These are phyloP conservation scores for Penicillium roqueforti DNA, from an alignment of 495 filamentous ascomycete species.

Conservation along the genomic window DNA sequence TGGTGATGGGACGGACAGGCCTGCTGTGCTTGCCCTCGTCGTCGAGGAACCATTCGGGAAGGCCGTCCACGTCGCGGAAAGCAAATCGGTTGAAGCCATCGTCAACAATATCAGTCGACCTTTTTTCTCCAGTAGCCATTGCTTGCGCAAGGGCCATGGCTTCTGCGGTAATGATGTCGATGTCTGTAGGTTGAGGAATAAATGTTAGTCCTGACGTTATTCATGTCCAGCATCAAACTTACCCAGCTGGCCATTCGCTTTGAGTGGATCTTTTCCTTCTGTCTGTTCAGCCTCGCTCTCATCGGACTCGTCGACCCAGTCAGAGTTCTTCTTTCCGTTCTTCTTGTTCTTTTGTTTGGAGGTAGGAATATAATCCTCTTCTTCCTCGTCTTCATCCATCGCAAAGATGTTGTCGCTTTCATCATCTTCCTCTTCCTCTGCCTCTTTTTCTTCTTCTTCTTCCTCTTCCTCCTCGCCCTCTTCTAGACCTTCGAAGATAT, in stretches of 20 bases:
- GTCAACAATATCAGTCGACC: constrained; percentile 71
- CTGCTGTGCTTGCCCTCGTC: constrained; percentile 83
- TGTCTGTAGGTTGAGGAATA: constrained; percentile 52
- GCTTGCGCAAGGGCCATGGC: constrained; percentile 97
- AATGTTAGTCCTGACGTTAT: constrained; percentile 25
- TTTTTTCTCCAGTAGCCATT: constrained; percentile 80
- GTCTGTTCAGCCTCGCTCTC: constrained; percentile 59
- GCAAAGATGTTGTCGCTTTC: constrained; percentile 36
- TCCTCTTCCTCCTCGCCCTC: constrained; percentile 46
- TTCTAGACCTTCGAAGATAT: constrained; percentile 81
- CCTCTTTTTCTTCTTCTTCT: constrained; percentile 33
- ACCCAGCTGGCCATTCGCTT: constrained; percentile 67
- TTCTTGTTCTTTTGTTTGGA: constrained; percentile 18
- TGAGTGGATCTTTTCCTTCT: constrained; percentile 58
- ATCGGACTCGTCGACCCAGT: constrained; percentile 48
- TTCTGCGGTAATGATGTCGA: constrained; percentile 98
- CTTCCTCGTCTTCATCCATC: constrained; percentile 19
- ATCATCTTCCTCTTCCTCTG: constrained; percentile 41
- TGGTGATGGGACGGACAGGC: constrained; percentile 79
- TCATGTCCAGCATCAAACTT: constrained; percentile 27
- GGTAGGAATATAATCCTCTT: constrained; percentile 6
- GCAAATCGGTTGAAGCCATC: constrained; percentile 90
- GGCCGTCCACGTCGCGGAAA: constrained; percentile 85
- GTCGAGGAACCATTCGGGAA: constrained; percentile 97
- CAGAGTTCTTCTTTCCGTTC: constrained; percentile 37